Evolutionary conservation across 2,329 filamentous ascomycete species (phyloP).

Genomic region (Tolypocladium album): DNA sequence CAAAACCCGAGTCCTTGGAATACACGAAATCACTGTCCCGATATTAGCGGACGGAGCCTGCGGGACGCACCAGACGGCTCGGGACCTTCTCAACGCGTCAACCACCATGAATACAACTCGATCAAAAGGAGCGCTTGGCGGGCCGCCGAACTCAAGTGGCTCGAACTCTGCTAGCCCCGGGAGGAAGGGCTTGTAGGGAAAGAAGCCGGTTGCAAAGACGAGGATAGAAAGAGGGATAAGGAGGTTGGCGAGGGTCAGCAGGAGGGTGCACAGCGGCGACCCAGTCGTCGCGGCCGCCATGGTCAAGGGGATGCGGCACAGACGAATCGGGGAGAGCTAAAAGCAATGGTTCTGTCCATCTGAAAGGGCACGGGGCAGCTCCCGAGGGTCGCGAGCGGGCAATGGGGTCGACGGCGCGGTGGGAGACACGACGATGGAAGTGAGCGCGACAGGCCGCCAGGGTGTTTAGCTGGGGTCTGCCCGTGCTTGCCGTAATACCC

Average conservation of each 20-base stretch:
- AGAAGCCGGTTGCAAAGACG: slow-evolving; percentile 83
- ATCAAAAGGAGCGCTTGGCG: slow-evolving; percentile 66
- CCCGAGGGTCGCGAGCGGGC: neutral
- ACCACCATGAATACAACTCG: slow-evolving; percentile 95
- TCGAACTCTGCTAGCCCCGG: slow-evolving; percentile 69
- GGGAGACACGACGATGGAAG: neutral
- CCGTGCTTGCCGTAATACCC: too few species aligned
- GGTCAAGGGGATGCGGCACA: neutral
- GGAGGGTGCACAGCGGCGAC: slow-evolving; percentile 20
- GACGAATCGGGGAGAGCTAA: neutral
- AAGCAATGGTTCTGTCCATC: neutral
- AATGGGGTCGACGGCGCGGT: neutral
- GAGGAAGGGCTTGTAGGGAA: slow-evolving; percentile 92
- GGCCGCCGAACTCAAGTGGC: slow-evolving; percentile 39
- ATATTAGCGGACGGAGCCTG: slow-evolving; percentile 8
- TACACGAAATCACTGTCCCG: slow-evolving; percentile 80
- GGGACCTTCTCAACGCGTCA: slow-evolving; percentile 79
- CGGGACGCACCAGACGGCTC: neutral
- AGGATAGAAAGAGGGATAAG: slow-evolving; percentile 65
- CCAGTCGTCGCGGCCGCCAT: slow-evolving; percentile 14
- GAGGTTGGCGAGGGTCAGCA: slow-evolving; percentile 60
- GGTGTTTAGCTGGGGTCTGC: neutral
- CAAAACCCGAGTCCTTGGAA: slow-evolving; percentile 66
- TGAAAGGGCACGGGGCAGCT: neutral
- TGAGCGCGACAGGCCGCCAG: neutral